Evolutionary conservation across 345 rosid species (phyloP).

Genomic region (Chamaenerion angustifolium): DNA sequence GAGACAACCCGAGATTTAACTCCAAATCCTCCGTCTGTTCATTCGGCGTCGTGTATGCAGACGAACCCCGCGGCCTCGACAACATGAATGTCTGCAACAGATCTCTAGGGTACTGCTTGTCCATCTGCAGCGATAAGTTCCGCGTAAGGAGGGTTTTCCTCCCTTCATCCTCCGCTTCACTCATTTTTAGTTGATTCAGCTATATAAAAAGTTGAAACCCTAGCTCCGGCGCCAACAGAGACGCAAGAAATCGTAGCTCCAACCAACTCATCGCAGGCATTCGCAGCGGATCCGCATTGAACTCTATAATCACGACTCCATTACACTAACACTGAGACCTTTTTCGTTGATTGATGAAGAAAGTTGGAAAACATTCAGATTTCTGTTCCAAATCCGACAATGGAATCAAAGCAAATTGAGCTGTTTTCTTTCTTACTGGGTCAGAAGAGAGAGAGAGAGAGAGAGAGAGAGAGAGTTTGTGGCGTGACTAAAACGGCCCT

Average conservation of each 20-base stretch:
- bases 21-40: constrained; percentile 39
- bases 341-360: no score
- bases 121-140: constrained; percentile 43
- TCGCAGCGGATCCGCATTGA: no score
- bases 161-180: constrained; percentile 32
- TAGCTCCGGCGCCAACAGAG: no score
- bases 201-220: no score
- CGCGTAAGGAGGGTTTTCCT: constrained; percentile 35
- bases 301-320: no score
- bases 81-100: constrained; percentile 56
- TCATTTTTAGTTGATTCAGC: constrained; percentile 22
- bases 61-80: not conserved
- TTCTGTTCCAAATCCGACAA: not conserved
- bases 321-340: no score
- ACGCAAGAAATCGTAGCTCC: no score
- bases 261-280: no score
- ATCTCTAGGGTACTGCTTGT: constrained; percentile 53
- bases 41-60: constrained; percentile 7
- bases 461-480: constrained; percentile 2
- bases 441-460: constrained; percentile 2
- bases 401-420: not conserved
- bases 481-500: not conserved
- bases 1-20: constrained; percentile 73
- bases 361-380: not conserved
- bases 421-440: not conserved